Evolutionary conservation across 1,284 basidiomycete species (phyloP), one percentile per base, ranked within the genome.

Genomic region (Ganoderma lingzhi): DNA sequence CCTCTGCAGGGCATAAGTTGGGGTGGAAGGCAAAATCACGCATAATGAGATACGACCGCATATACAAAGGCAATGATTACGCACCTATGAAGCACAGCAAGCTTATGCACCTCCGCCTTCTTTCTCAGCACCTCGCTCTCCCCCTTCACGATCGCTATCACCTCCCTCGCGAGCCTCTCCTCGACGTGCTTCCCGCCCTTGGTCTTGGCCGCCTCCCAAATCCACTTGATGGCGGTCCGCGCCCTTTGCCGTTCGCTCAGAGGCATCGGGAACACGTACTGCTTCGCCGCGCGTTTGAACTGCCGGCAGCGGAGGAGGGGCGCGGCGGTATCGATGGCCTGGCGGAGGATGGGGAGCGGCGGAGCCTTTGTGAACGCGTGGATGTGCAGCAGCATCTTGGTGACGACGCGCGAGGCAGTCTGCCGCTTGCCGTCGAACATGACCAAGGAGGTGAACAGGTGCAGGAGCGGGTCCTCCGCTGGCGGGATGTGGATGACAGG

Each of bases 201-300:
- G 69, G 89, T 82, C 69, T 90, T 83, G 65, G 87, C 86, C 10
- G 87, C 88, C 14, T 90, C 82, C 63, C 94, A 73, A 23, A 96
- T 88, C 85, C 90, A 92, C 69, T 83, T 77, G 44, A 96, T 83
- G 3, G 89, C 94, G 65, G 81, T 84, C 39, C 86, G 84, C 42
- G 90, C 87, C 58, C 95, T 85, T 81, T 95, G 93, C 76, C 93
- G 89, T 82, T 96, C 95, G 65, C 84, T 90, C 69, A 96, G 83
- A 8, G 93, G 88, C 19, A 88, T 81, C 0, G 95, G 95, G 62
- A 85, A 87, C 48, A 84, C 79, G n/a, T 90, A 78, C 23, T 83
- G 85, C 81, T 95, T 95, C 5, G 88, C 87, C 2, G 88, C 86
- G 59, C 84, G 82, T 63, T 82, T 83, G 74, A 87, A 86, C 41